These are phyloP conservation scores for Aurantiochytrium sp. DNA, from an alignment of 108 stramenopile species.

Conservation along the genomic window DNA sequence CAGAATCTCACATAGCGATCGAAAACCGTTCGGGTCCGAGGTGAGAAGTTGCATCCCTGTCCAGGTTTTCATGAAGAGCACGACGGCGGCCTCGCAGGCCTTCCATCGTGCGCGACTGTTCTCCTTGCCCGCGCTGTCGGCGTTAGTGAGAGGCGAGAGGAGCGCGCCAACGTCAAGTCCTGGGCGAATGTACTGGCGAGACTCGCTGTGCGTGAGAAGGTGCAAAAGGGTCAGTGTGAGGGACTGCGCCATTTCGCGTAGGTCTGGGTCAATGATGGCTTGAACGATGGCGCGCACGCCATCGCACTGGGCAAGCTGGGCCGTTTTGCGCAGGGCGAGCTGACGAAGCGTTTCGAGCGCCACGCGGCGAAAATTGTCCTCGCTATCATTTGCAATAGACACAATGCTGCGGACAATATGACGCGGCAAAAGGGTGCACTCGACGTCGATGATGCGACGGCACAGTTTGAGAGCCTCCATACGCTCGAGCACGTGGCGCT, in stretches of 20 bases:
- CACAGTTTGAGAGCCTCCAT: slow-evolving; percentile 14
- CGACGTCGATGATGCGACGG: not conserved
- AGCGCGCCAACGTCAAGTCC: not conserved
- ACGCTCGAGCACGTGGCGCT: not conserved
- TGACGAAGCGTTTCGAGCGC: not conserved
- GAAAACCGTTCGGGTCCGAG: not conserved
- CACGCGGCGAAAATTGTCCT: not conserved
- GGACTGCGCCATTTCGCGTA: not conserved
- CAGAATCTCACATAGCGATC: not conserved
- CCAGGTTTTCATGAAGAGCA: slow-evolving; percentile 11
- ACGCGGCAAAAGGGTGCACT: not conserved
- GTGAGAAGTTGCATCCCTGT: not conserved
- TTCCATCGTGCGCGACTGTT: not conserved
- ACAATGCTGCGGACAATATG: not conserved
- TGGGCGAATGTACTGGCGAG: not conserved
- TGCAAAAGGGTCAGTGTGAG: not conserved
- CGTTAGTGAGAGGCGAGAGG: not conserved
- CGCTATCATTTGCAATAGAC: not conserved
- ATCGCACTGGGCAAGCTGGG: not conserved
- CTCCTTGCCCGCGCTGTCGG: not conserved
- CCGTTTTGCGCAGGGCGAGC: not conserved
- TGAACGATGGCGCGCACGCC: not conserved
- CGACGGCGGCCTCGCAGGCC: not conserved
- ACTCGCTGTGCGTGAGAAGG: not conserved
- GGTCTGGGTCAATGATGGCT: not conserved